phyloP scores from a whole-genome alignment of 1,139 yeast genomes.

The Sugiyamaella paludigena region DNA sequence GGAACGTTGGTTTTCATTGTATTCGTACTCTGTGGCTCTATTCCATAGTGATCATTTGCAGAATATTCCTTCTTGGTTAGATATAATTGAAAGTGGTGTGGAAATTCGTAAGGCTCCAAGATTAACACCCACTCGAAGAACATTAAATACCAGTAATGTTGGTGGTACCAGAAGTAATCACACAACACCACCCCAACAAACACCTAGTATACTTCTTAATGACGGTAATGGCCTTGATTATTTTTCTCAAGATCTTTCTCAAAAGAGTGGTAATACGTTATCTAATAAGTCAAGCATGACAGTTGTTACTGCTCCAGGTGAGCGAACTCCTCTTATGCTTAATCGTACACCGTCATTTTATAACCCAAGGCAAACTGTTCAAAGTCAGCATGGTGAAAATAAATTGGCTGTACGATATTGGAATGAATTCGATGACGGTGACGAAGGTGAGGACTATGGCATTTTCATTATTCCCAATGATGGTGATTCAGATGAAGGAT shows the following conservation, averaged over 20 bases:
- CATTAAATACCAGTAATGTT: slow-evolving; percentile 5
- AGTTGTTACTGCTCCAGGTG: slow-evolving; percentile 1
- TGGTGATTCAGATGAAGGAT: slow-evolving; percentile 20
- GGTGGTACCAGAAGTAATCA: slow-evolving; percentile 1
- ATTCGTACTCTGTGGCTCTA: slow-evolving; percentile 35
- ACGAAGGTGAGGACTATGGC: slow-evolving; percentile 43
- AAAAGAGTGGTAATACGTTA: not conserved
- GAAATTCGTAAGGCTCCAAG: slow-evolving; percentile 37
- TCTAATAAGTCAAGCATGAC: slow-evolving; percentile 6
- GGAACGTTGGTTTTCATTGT: slow-evolving; percentile 35
- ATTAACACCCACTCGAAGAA: slow-evolving; percentile 1
- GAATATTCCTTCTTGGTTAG: slow-evolving; percentile 37
- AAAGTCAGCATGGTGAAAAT: slow-evolving; percentile 8
- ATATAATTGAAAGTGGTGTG: slow-evolving; percentile 32
- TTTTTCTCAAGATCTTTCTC: not conserved
- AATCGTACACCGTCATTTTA: slow-evolving; percentile 14
- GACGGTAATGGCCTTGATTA: slow-evolving; percentile 10
- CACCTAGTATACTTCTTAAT: slow-evolving; percentile 24
- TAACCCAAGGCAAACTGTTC: slow-evolving; percentile 11
- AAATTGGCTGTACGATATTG: slow-evolving; percentile 52
- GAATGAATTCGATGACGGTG: slow-evolving; percentile 72
- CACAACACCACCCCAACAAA: slow-evolving; percentile 5
- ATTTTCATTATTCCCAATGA: slow-evolving; percentile 38
- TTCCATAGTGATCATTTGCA: slow-evolving; percentile 34
- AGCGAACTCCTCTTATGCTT: slow-evolving; percentile 12